phyloP scores from a whole-genome alignment of 2,329 filamentous ascomycete species.

The Beauveria australis region DNA sequence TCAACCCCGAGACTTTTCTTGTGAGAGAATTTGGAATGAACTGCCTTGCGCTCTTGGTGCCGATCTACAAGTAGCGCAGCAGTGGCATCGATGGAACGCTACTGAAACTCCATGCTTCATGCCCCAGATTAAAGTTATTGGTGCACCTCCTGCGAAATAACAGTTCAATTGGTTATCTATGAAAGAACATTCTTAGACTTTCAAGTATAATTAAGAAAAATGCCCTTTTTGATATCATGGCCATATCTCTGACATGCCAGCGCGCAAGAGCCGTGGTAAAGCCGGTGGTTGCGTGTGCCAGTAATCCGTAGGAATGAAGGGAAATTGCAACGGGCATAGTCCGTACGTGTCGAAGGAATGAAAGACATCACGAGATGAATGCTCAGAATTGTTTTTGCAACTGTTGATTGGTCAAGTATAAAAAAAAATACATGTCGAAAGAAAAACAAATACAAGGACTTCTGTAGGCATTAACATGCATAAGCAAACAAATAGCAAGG shows the following conservation, averaged over 20 bases:
- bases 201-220: too few relatives aligned
- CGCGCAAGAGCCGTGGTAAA: too few relatives aligned
- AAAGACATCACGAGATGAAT: background rate
- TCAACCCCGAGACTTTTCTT: background rate
- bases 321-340: too few relatives aligned
- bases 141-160: background rate
- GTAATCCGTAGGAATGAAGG: too few relatives aligned
- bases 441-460: background rate
- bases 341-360: background rate
- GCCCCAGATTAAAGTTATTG: background rate
- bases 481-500: background rate
- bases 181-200: too few relatives aligned
- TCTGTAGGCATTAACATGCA: background rate
- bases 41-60: background rate
- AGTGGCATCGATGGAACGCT: background rate
- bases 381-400: background rate
- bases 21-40: background rate
- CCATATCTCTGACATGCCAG: too few relatives aligned
- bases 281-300: too few relatives aligned
- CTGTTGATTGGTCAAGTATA: background rate
- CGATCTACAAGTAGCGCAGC: background rate
- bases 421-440: background rate
- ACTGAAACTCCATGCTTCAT: conserved; percentile 1
- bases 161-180: too few relatives aligned
- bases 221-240: too few relatives aligned